Evolutionary conservation across 31 red algal genomes (phyloP).

Genomic region (Asparagopsis taxiformis): DNA sequence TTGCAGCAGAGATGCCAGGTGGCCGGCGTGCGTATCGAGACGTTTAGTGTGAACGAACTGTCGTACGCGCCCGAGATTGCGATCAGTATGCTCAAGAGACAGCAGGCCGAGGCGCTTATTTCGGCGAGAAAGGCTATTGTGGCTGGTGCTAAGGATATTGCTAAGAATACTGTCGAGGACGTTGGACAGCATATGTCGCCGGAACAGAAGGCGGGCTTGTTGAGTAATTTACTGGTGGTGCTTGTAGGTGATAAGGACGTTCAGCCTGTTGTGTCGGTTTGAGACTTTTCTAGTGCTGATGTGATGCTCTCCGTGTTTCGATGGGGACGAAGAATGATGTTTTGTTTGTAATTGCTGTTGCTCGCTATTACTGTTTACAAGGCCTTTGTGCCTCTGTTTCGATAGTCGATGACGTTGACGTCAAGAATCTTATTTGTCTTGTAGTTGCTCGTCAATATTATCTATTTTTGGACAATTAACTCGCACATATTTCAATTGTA

Average conservation of each 20-base stretch:
- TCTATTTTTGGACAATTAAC: too few relatives aligned
- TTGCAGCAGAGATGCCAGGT: conserved; percentile 57
- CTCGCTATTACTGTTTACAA: too few relatives aligned
- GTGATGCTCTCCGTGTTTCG: background rate
- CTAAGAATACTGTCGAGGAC: conserved; percentile 50
- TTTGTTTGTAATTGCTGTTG: too few relatives aligned
- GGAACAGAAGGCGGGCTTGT: conserved; percentile 17
- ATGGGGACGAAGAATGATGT: background rate
- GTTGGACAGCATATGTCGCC: conserved; percentile 17
- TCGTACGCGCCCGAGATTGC: conserved; percentile 87
- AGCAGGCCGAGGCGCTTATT: conserved; percentile 76
- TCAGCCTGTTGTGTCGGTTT: conserved; percentile 50
- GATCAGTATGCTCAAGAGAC: conserved; percentile 66
- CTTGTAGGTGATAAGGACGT: conserved; percentile 73
- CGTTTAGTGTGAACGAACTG: conserved; percentile 73
- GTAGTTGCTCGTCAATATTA: too few relatives aligned
- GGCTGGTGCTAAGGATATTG: conserved; percentile 64
- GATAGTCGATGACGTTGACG: conserved; percentile 8
- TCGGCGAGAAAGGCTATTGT: conserved; percentile 65
- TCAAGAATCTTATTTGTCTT: too few relatives aligned
- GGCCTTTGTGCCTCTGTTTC: too few relatives aligned
- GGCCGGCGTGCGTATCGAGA: conserved; percentile 59
- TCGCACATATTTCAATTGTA: too few relatives aligned
- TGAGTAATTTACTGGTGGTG: conserved; percentile 61
- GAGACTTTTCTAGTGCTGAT: background rate